Base-by-base conservation (phyloP, 1,284 basidiomycete species). In the Paramarasmius palmivorus region DNA sequence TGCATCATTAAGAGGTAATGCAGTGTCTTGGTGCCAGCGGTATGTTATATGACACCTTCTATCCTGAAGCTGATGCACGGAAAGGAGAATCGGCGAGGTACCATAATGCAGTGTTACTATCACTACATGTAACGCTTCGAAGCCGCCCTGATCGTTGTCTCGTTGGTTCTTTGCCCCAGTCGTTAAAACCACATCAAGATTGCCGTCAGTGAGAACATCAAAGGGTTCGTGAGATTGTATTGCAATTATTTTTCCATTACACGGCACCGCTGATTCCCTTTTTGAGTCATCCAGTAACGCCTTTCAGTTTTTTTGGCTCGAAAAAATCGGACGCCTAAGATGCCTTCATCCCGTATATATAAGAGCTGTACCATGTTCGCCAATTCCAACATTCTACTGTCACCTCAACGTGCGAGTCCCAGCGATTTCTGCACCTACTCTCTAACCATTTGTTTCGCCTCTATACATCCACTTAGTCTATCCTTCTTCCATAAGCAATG, bases 231-330 rank as follows among this genome's bases (percentile, higher is more conserved):
- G 29, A 32, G 29, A 32, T 32, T 32, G 12, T 32, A 40, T 17
- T 7, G 14, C 22, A 23, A 19, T 17, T 14, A 6, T 17, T 19
- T 44, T 23, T 26, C 22, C 41, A 36, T 15, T 25, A 38, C 25
- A 55, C 49, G 54, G 54, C 26, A 9, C 54, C 54, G 50, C 40
- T 50, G 25, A 42, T 40, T 36, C 32, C 54, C 37, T 38, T 50
- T 55, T 49, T 19, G 54, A 55, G 54, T 51, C 54, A 47, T 45
- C 25, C 49, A 17, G 22, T 23, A 39, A 46, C 20, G 36, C 39
- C 20, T 48, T 55, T 23, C 45, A 32, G 26, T 9, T 35, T n/a
- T n/a, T n/a, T 46, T 52, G 23, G 5, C 29, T 32, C 29, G 29
- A 32, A 12, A 32, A 6, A 32, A 6, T 32, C 29, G 29, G 29